Conservation (phyloP, 1,139 yeast species). For the Suhomyces yuchorum region DNA sequence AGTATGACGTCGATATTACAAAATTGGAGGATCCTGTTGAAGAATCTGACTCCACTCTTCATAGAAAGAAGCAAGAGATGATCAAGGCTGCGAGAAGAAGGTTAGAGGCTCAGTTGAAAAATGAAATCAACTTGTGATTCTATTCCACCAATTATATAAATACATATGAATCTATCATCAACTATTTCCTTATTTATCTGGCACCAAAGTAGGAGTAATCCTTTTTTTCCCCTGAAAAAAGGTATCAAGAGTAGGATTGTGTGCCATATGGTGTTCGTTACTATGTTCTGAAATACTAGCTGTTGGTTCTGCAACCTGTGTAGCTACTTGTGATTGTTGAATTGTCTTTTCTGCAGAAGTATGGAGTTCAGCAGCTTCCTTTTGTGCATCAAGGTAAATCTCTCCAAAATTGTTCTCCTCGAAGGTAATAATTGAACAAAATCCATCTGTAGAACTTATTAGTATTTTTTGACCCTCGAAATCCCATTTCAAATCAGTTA, state of each 20-base stretch:
- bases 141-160: background rate
- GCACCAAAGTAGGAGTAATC: slow-evolving; percentile 46
- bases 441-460: slow-evolving; percentile 92
- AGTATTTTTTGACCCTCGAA: slow-evolving; percentile 70
- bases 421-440: slow-evolving; percentile 70
- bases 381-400: slow-evolving; percentile 6
- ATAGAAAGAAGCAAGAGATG: slow-evolving; percentile 43
- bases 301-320: background rate
- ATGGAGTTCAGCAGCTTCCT: background rate
- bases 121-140: slow-evolving; percentile 22
- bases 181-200: background rate
- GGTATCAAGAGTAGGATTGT: slow-evolving; percentile 10
- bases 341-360: background rate
- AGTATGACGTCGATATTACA: slow-evolving; percentile 28
- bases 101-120: slow-evolving; percentile 39
- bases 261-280: background rate
- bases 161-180: background rate
- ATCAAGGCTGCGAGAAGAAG: slow-evolving; percentile 46
- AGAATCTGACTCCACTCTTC: slow-evolving; percentile 19
- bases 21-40: slow-evolving; percentile 20
- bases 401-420: slow-evolving; percentile 57
- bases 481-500: slow-evolving; percentile 88
- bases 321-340: background rate
- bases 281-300: background rate
- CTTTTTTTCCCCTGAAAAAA: slow-evolving; percentile 31